Conservation (phyloP, 2,329 filamentous ascomycete species). For the Ciborinia camelliae region DNA sequence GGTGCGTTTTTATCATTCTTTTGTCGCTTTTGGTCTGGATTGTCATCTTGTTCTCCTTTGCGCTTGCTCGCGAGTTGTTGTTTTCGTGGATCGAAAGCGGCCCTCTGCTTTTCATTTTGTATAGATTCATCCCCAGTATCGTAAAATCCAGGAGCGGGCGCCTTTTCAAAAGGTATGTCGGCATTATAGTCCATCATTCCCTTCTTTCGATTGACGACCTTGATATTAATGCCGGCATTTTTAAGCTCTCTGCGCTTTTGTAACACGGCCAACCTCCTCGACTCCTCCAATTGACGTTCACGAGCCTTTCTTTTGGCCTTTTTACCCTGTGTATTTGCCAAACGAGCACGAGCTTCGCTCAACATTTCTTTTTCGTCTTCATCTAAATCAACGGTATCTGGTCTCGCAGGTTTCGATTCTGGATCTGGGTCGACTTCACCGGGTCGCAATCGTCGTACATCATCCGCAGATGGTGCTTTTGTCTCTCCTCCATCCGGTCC, state of each 20-base stretch:
- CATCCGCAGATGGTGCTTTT: slow-evolving; percentile 83
- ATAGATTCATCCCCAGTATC: slow-evolving; percentile 81
- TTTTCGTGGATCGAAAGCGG: slow-evolving; percentile 87
- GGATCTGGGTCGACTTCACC: slow-evolving; percentile 97
- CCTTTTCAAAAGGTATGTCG: slow-evolving; percentile 96
- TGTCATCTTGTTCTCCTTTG: slow-evolving; percentile 86
- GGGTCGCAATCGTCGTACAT: slow-evolving; percentile 82
- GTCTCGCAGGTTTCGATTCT: slow-evolving; percentile 90
- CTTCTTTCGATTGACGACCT: slow-evolving; percentile 84
- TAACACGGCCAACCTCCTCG: slow-evolving; percentile 78
- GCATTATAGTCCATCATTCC: slow-evolving; percentile 99
- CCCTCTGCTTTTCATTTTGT: slow-evolving; percentile 78
- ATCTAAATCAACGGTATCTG: slow-evolving; percentile 96
- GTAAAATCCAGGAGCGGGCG: slow-evolving; percentile 83
- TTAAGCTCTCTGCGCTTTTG: slow-evolving; percentile 97
- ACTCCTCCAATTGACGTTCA: slow-evolving; percentile 93
- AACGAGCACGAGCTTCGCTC: slow-evolving; percentile 90
- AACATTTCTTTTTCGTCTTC: slow-evolving; percentile 99
- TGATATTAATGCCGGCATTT: slow-evolving; percentile 97
- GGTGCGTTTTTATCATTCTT: slow-evolving; percentile 83
- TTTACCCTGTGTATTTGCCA: slow-evolving; percentile 98
- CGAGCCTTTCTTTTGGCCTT: slow-evolving; percentile 97
- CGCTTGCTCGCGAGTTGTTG: slow-evolving; percentile 88
- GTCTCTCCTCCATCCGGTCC: slow-evolving; percentile 86
- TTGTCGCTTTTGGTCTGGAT: slow-evolving; percentile 73